Evolutionary conservation across 345 rosid species (phyloP).

Genomic region (Hevea brasiliensis): DNA sequence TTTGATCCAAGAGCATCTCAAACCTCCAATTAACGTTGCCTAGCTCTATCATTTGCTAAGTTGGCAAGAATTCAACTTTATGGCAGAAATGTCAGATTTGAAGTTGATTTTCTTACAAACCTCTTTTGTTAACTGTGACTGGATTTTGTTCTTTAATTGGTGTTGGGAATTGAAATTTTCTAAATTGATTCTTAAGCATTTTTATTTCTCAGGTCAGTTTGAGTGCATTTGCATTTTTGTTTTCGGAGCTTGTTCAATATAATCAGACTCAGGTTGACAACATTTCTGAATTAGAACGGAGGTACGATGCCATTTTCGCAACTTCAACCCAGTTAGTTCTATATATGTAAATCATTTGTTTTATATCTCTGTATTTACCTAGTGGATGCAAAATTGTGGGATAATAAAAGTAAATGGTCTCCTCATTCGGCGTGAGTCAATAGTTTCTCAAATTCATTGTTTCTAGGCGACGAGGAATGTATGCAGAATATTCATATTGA

Average conservation of each 20-base stretch:
- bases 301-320: constrained; percentile 39
- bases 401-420: background rate
- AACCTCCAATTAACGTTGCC: too few species aligned
- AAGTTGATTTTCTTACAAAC: background rate
- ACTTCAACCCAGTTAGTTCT: background rate
- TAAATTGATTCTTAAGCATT: constrained; percentile 13
- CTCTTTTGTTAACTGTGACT: background rate
- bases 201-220: constrained; percentile 37
- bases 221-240: constrained; percentile 51
- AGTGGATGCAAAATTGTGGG: background rate
- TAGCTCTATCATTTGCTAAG: too few species aligned
- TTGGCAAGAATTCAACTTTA: background rate
- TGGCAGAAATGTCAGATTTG: background rate
- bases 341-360: background rate
- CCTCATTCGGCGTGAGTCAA: background rate
- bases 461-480: background rate
- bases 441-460: background rate
- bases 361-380: background rate
- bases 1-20: too few species aligned
- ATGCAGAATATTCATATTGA: too few species aligned
- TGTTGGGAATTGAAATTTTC: background rate
- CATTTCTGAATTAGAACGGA: constrained; percentile 87
- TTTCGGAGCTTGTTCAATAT: constrained; percentile 92
- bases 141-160: background rate
- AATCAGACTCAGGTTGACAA: constrained; percentile 97